Evolutionary conservation across 2,329 filamentous ascomycete genomes (phyloP).

Genomic region (Kalmusia sp.): DNA sequence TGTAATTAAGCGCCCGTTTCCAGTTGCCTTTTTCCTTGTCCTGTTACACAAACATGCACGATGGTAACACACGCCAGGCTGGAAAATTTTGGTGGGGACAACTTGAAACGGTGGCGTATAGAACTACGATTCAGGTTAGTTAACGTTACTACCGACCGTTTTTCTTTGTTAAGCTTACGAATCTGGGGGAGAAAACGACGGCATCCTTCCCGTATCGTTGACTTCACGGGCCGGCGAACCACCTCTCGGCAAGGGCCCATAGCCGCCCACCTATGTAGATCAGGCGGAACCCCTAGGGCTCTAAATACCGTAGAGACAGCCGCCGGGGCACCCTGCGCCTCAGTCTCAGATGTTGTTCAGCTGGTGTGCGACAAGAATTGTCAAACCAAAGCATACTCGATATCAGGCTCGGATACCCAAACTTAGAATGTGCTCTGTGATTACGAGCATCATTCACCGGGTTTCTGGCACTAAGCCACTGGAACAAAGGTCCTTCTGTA

Average conservation of each 20-base stretch:
- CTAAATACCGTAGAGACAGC: neutral
- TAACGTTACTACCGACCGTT: too few species aligned
- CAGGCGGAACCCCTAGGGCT: neutral
- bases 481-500: neutral
- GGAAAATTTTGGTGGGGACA: neutral
- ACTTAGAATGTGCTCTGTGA: neutral
- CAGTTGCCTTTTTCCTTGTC: neutral
- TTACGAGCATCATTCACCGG: neutral
- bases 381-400: neutral
- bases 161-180: neutral
- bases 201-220: neutral
- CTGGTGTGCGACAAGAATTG: neutral
- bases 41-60: neutral
- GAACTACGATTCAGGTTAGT: too few species aligned
- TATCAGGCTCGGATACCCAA: neutral
- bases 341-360: neutral
- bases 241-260: neutral
- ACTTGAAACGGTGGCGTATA: too few species aligned
- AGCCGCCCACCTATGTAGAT: neutral
- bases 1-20: neutral
- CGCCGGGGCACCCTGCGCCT: neutral
- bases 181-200: neutral
- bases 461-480: neutral
- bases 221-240: neutral
- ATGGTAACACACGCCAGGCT: neutral